Evolutionary conservation across 257 asterid genomes (phyloP).

Genomic region (Gentiana macrophylla): DNA sequence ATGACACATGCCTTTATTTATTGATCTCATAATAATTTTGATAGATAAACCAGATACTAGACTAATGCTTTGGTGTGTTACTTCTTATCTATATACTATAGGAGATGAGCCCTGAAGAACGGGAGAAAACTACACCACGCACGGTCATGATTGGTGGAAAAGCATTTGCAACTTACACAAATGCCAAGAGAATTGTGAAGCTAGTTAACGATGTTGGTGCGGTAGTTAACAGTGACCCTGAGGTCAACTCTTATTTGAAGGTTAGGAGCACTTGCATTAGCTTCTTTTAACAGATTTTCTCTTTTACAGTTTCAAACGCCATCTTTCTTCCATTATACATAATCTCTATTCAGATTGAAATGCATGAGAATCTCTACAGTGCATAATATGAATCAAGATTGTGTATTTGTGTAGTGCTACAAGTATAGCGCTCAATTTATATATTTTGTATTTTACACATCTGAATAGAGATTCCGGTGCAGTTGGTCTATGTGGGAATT

Average conservation of each 20-base stretch:
- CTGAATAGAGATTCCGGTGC: no score
- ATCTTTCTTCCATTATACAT: background rate
- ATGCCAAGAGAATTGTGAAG: conserved; percentile 93
- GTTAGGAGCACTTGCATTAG: conserved; percentile 18
- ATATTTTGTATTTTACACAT: no score
- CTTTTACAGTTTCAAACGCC: no score
- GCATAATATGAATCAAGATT: background rate
- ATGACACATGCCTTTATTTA: no score
- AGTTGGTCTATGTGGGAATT: no score
- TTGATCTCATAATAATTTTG: no score
- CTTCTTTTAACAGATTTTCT: background rate
- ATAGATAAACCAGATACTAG: no score
- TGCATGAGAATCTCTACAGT: no score
- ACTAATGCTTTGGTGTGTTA: no score
- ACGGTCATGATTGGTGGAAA: conserved; percentile 98
- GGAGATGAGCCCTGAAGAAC: conserved; percentile 94
- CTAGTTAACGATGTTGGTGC: conserved; percentile 94
- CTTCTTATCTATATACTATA: conserved; percentile 19
- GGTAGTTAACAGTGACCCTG: conserved; percentile 87
- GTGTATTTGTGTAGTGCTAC: background rate
- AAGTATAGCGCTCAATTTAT: background rate
- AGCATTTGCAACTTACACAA: conserved; percentile 96
- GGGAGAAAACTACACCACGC: conserved; percentile 69
- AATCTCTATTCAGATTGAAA: no score
- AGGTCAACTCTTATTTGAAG: conserved; percentile 78